A percentile compares a stretch with the other conserved stretches of the same genome.
These are phyloP conservation scores for Durio zibethinus DNA, from an alignment of 345 rosid genomes.

Conservation along the genomic window DNA sequence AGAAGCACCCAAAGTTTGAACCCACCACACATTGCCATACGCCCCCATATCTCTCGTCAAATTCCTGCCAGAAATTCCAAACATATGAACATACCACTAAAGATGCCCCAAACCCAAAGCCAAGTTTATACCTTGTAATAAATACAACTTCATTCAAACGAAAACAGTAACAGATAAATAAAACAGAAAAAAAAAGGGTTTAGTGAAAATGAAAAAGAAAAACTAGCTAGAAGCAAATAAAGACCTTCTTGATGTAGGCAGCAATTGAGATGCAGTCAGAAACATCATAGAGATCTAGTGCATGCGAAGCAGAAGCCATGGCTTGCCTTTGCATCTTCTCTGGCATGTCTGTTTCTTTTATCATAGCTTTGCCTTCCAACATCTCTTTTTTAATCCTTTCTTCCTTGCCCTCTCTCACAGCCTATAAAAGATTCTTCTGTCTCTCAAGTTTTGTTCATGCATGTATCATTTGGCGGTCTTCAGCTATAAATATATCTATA, in stretches of 20 bases:
- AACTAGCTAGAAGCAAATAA: background rate
- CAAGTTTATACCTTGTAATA: background rate
- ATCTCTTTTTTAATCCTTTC: slow-evolving; percentile 17
- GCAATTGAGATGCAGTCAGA: slow-evolving; percentile 39
- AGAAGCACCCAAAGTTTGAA: slow-evolving; percentile 47
- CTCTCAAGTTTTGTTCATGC: background rate
- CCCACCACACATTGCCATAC: slow-evolving; percentile 61
- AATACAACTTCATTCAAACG: too few species aligned
- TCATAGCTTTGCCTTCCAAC: slow-evolving; percentile 50
- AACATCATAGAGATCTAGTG: slow-evolving; percentile 47
- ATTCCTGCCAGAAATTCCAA: slow-evolving; percentile 30
- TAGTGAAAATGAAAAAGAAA: background rate
- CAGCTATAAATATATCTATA: background rate
- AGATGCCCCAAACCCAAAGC: background rate
- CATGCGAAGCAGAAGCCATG: slow-evolving; percentile 37
- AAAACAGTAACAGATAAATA: background rate
- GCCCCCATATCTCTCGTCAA: slow-evolving; percentile 40
- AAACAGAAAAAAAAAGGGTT: background rate
- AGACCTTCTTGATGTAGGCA: slow-evolving; percentile 46
- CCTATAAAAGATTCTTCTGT: background rate
- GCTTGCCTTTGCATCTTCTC: slow-evolving; percentile 38
- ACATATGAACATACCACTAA: background rate
- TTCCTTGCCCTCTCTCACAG: background rate
- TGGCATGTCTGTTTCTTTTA: slow-evolving; percentile 39
- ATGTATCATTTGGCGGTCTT: background rate